Base-by-base conservation (phyloP, 495 filamentous ascomycete genomes). In the Penicillium bialowiezense region DNA sequence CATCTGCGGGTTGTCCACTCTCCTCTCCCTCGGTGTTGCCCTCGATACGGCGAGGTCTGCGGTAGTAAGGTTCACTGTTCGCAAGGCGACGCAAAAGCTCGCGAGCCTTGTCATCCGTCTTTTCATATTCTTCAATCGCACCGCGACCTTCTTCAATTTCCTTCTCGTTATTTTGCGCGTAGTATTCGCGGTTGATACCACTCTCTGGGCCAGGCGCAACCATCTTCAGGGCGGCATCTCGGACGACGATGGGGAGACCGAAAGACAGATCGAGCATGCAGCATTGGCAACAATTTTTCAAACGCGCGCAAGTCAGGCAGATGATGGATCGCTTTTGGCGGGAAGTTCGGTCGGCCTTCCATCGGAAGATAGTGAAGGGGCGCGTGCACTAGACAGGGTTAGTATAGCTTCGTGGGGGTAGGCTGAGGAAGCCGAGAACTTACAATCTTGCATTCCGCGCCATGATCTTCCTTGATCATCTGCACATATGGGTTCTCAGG, bases 211-310 rank as follows among this genome's bases (percentile, higher is more conserved):
- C 93, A 1, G 91, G 91, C 9, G 91, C 90, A 15, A 97, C 87
- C 80, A 98, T 92, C 75, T 97, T 96, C 41, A 98, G 79, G 1
- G 93, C 93, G n/a, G 93, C 92, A 75, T 98, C 93, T 53, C 93
- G 83, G 39, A 98, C 86, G 36, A 87, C 83, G 59, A 97, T 95
- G 17, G 95, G 93, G 28, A 98, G 71, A 43, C 95, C 93, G 67
- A 96, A 97, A 15, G 87, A 88, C 48, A 98, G 73, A 79, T 98
- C 93, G 40, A 97, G 84, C 90, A 97, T 97, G 74, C 93, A 98
- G 69, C 88, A 96, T 72, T 98, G 93, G 67, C 93, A 98, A 74
- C 93, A 95, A 75, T 97, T 97, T 74, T 95, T 95, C 50, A 96
- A 77, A 18, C 91, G 88, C 10, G 90, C 90, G 72, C 91, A 97